Evolutionary conservation across 2,329 filamentous ascomycete species (phyloP), one percentile per base, ranked within the genome.

Genomic region (Geosmithia flava): DNA sequence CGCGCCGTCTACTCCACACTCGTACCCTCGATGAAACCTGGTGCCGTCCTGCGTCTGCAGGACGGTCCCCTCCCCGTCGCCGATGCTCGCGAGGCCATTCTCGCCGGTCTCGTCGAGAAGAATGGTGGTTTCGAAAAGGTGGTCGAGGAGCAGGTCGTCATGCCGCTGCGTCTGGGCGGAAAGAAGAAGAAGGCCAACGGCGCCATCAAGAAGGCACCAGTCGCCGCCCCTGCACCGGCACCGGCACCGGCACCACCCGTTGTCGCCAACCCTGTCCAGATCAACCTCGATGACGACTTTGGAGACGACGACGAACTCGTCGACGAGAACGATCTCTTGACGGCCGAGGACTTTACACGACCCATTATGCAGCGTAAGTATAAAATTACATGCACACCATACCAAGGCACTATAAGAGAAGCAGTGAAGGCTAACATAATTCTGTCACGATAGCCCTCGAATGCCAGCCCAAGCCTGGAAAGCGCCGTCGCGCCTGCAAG

Each of bases 401-500:
- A 8, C 8, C 8, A 4, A 27, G 8, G 4, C 33, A 37, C 13
- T 13, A 16, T 11, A 37, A 37, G 11, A 11, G 33, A 13, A 13
- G 13, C 6, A 11, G 11, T 5, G 15, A 37, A 37, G 11, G 13
- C 6, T 3, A 33, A 42, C 20, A 40, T 16, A 20, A 30, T 40
- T 20, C 49, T 53, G 8, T 27, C 23, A 27, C 8, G 4, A 27
- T 27, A 78, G 90, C 93, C 47, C 78, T 83, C 23, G 87, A 94
- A 62, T 98, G 93, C 65, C 80, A 83, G 50, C 90, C 91, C 45
- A 87, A 93, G 68, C 76, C 83, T 43, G 88, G 87, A 50, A 95
- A 95, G 71, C 83, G 91, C 56, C 84, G 91, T 48, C 83, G 90
- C 52, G 89, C 93, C 50, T 98, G 93, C 75, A 97, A 98, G 69